Evolutionary conservation across 1,284 basidiomycete genomes (phyloP).

Genomic region (Fomitopsis pinicola): DNA sequence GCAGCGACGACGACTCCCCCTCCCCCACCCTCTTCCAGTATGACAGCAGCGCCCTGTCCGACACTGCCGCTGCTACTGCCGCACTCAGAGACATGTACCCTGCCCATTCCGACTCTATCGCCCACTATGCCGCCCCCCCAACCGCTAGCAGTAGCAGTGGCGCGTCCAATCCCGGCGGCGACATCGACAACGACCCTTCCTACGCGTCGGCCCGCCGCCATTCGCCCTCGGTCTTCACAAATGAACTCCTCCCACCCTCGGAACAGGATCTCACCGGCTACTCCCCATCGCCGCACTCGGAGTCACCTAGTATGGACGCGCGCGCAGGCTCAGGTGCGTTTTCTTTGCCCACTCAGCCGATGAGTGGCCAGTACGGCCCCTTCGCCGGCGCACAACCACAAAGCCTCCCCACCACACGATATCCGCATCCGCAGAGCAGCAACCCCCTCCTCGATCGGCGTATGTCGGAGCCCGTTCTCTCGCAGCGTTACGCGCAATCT

Average conservation of each 20-base stretch:
- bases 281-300: conserved; percentile 13
- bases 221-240: conserved; percentile 17
- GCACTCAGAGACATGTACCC: conserved; percentile 5
- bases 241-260: conserved; percentile 10
- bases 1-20: conserved; percentile 5
- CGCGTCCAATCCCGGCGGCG: conserved; percentile 7
- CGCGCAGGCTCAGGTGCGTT: background rate
- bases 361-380: background rate
- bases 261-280: conserved; percentile 11
- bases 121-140: conserved; percentile 6
- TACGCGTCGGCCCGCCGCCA: conserved; percentile 18
- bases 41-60: conserved; percentile 1
- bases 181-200: conserved; percentile 24
- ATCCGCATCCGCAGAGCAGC: conserved; percentile 2
- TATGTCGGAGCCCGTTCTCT: conserved; percentile 56
- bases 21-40: conserved; percentile 7
- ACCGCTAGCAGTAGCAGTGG: conserved; percentile 6
- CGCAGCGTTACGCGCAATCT: conserved; percentile 14
- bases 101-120: background rate
- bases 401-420: conserved; percentile 14
- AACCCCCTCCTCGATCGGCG: conserved; percentile 48
- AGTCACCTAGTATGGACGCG: conserved; percentile 10
- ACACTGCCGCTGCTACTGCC: background rate
- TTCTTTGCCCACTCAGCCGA: background rate
- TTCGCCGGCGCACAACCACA: conserved; percentile 5